phyloP scores from a whole-genome alignment of 2,329 filamentous ascomycete genomes.

The Neopestalotiopsis sp. region DNA sequence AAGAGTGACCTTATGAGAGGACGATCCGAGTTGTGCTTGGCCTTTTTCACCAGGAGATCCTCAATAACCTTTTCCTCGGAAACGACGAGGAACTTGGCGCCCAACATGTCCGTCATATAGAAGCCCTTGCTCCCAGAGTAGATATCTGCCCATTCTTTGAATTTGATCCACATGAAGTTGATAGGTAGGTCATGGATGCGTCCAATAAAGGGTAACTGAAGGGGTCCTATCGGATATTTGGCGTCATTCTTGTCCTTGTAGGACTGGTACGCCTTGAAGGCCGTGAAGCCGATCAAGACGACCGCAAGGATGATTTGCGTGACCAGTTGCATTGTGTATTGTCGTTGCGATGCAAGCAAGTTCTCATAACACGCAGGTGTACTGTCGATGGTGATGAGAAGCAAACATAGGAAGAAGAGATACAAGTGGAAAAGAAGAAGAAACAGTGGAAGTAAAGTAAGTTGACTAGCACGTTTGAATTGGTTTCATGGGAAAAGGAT shows the following conservation, averaged over 20 bases:
- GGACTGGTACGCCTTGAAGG: slow-evolving; percentile 31
- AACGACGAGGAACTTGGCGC: slow-evolving; percentile 46
- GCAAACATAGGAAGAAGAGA: not conserved
- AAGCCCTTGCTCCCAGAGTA: slow-evolving; percentile 38
- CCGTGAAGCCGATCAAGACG: slow-evolving; percentile 26
- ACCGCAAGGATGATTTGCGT: slow-evolving; percentile 28
- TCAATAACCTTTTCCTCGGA: slow-evolving; percentile 57
- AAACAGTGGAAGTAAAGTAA: not conserved
- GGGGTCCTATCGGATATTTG: slow-evolving; percentile 36
- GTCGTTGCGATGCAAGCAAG: not conserved
- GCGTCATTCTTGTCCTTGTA: slow-evolving; percentile 38
- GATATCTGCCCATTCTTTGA: slow-evolving; percentile 43
- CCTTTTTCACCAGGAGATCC: slow-evolving; percentile 56
- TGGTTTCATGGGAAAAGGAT: slow-evolving; percentile 6
- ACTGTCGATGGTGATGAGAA: not conserved
- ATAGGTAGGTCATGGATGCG: slow-evolving; percentile 52
- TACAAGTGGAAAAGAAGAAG: not conserved
- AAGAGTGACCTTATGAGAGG: slow-evolving; percentile 53
- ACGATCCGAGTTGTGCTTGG: slow-evolving; percentile 56
- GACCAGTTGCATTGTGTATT: slow-evolving; percentile 31
- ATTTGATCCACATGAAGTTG: slow-evolving; percentile 58
- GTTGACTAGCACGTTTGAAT: not conserved
- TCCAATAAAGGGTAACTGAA: slow-evolving; percentile 39
- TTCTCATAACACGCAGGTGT: not conserved
- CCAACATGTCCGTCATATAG: slow-evolving; percentile 40